These are phyloP conservation scores for Plasmodium ovale DNA, from an alignment of 169 alveolate species.

Conservation along the genomic window DNA sequence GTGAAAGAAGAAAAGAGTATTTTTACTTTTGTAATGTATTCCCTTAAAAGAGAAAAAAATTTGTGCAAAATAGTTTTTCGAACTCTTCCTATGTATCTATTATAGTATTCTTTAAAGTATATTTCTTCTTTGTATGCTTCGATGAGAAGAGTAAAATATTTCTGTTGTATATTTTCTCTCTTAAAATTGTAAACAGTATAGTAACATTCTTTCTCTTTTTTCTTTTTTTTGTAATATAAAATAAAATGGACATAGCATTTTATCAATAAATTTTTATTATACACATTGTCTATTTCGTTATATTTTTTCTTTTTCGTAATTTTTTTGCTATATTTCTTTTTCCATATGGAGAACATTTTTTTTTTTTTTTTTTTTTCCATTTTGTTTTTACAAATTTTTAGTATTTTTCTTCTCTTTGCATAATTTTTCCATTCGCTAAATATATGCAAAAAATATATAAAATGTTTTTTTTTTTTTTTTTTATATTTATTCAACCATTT, in stretches of 20 bases:
- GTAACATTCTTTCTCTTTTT: slow-evolving; percentile 14
- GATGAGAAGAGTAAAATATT: slow-evolving; percentile 18
- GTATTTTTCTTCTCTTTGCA: slow-evolving; percentile 6
- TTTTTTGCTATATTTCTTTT: slow-evolving; percentile 6
- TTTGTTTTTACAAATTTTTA: neutral
- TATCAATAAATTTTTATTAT: slow-evolving; percentile 41
- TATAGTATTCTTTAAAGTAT: slow-evolving; percentile 19
- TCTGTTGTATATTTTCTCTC: neutral
- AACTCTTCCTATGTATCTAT: slow-evolving; percentile 7
- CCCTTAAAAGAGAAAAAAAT: slow-evolving; percentile 6
- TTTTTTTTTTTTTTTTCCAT: slow-evolving; percentile 25
- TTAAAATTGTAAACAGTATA: neutral
- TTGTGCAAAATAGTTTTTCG: slow-evolving; percentile 1
- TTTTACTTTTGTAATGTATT: neutral
- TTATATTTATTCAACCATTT: slow-evolving; percentile 39
- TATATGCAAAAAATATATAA: slow-evolving; percentile 47
- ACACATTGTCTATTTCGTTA: slow-evolving; percentile 42
- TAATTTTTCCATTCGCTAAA: slow-evolving; percentile 61
- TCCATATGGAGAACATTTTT: slow-evolving; percentile 29
- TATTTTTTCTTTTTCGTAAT: slow-evolving; percentile 22
- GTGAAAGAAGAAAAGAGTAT: neutral
- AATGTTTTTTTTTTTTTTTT: slow-evolving; percentile 40
- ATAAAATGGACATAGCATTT: slow-evolving; percentile 62
- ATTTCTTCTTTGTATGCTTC: slow-evolving; percentile 26
- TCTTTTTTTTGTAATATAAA: slow-evolving; percentile 32